These are phyloP conservation scores for Sporopachydermia quercuum DNA, from an alignment of 805 yeast genomes.

Conservation along the genomic window DNA sequence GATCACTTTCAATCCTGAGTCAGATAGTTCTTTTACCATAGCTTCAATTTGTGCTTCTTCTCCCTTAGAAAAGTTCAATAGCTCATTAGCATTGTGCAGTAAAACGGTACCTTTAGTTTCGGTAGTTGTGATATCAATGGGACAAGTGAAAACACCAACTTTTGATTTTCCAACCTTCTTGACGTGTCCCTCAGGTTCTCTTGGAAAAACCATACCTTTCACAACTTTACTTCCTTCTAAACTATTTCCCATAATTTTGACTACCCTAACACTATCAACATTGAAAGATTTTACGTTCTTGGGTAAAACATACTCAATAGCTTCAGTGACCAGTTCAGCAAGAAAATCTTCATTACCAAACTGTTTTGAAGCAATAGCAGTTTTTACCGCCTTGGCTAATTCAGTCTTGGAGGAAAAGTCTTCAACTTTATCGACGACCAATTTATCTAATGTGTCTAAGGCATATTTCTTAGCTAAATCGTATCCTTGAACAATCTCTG, in stretches of 20 bases:
- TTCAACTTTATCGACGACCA: constrained; percentile 48
- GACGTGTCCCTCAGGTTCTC: constrained; percentile 89
- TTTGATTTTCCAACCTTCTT: constrained; percentile 57
- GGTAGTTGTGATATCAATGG: constrained; percentile 89
- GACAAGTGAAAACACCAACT: constrained; percentile 88
- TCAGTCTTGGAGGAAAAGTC: constrained; percentile 39
- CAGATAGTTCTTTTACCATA: constrained; percentile 67
- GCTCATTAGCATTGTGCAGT: constrained; percentile 89
- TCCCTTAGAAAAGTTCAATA: constrained; percentile 91
- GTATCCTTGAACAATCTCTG: constrained; percentile 89
- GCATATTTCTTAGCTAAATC: constrained; percentile 75
- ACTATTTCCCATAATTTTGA: constrained; percentile 89
- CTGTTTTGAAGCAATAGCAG: constrained; percentile 88
- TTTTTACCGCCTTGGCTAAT: constrained; percentile 58
- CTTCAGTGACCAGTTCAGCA: constrained; percentile 68
- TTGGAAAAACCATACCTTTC: constrained; percentile 96
- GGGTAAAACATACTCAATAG: constrained; percentile 68
- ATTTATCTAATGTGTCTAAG: constrained; percentile 45
- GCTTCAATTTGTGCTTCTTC: constrained; percentile 89
- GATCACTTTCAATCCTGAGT: constrained; percentile 75
- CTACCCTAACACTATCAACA: constrained; percentile 89
- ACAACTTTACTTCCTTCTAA: constrained; percentile 61
- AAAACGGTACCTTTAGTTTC: constrained; percentile 97
- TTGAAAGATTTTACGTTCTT: constrained; percentile 54
- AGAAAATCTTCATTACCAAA: constrained; percentile 75